phyloP scores from a whole-genome alignment of 1,139 yeast species.

The Scheffersomyces parashehatae region DNA sequence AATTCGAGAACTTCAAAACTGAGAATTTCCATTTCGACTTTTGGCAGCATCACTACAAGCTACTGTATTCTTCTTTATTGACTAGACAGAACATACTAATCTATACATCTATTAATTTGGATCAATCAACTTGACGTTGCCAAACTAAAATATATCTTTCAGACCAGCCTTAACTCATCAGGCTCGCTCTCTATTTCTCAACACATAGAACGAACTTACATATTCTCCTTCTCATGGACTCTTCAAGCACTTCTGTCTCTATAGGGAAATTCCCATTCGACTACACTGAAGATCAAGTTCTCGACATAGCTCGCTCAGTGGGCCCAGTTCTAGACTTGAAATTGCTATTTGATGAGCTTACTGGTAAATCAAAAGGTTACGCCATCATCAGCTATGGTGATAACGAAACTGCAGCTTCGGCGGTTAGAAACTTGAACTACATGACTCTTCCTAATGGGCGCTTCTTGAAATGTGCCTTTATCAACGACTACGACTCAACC shows the following conservation, averaged over 20 bases:
- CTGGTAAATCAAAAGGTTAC: constrained; percentile 90
- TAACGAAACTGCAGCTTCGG: constrained; percentile 82
- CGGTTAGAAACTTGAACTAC: constrained; percentile 84
- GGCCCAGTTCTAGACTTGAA: constrained; percentile 84
- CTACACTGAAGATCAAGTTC: constrained; percentile 80
- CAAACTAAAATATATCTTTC: no score
- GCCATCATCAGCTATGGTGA: constrained; percentile 83
- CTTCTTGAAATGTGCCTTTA: constrained; percentile 68
- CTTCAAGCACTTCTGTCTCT: constrained; percentile 13
- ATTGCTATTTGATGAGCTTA: constrained; percentile 80
- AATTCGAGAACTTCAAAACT: no score
- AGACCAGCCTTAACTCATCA: no score
- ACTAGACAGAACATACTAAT: no score
- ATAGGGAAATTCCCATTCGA: constrained; percentile 20
- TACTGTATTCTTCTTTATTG: no score
- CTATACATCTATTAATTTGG: no score
- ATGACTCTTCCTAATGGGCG: constrained; percentile 72
- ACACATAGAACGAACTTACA: no score
- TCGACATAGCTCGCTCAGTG: constrained; percentile 73
- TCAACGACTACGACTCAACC: constrained; percentile 38
- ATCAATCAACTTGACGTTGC: no score
- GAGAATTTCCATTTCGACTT: no score
- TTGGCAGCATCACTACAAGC: no score
- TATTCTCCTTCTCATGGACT: background rate
- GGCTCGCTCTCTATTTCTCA: no score